phyloP scores from a whole-genome alignment of 495 filamentous ascomycete genomes.

The Rhypophila decipiens region DNA sequence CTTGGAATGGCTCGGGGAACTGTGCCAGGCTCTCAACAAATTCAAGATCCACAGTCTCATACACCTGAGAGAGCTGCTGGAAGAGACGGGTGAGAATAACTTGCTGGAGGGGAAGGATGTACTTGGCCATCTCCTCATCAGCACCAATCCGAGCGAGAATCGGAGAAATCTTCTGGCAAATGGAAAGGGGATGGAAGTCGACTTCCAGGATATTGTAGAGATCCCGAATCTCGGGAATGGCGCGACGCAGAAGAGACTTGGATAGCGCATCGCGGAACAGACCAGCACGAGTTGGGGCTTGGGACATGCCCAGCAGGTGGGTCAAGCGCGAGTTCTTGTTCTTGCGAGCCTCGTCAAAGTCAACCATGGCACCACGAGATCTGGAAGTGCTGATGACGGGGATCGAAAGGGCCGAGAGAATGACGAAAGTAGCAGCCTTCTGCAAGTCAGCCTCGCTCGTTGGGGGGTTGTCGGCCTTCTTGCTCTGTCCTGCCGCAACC shows the following conservation, averaged over 20 bases:
- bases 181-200: conserved; percentile 96
- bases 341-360: conserved; percentile 94
- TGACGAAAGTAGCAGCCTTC: conserved; percentile 82
- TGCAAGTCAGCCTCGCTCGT: conserved; percentile 82
- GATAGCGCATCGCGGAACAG: conserved; percentile 93
- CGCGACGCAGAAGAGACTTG: conserved; percentile 88
- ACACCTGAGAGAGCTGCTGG: conserved; percentile 98
- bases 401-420: conserved; percentile 92
- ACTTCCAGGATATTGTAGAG: conserved; percentile 98
- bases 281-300: conserved; percentile 79
- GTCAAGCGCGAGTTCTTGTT: conserved; percentile 98
- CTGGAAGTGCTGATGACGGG: conserved; percentile 98
- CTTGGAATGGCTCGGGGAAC: conserved; percentile 96
- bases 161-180: conserved; percentile 98
- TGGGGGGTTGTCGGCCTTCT: conserved; percentile 87
- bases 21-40: conserved; percentile 91
- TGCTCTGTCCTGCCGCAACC: conserved; percentile 77
- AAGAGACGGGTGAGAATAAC: conserved; percentile 97
- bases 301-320: conserved; percentile 87
- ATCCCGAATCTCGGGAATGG: conserved; percentile 86
- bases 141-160: conserved; percentile 90
- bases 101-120: conserved; percentile 89
- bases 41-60: conserved; percentile 92
- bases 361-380: conserved; percentile 89
- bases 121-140: conserved; percentile 94